phyloP scores from a whole-genome alignment of 805 yeast genomes.

The Cyberlindnera meyerae region DNA sequence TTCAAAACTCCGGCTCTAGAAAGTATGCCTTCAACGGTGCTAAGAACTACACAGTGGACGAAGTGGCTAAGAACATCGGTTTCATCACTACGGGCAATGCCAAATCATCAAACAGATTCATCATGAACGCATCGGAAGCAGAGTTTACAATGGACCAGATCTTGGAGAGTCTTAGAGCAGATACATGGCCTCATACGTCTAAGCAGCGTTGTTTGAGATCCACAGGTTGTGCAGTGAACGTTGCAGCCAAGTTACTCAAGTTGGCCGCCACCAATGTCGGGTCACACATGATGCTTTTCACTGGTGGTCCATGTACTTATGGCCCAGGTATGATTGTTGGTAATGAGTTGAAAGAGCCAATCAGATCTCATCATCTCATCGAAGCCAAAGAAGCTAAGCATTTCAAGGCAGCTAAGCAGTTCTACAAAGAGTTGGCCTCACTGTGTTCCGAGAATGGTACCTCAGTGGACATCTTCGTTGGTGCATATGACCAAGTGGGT shows the following conservation, averaged over 20 bases:
- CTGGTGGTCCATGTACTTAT: constrained; percentile 61
- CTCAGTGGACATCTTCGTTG: constrained; percentile 53
- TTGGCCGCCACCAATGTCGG: constrained; percentile 43
- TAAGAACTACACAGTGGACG: constrained; percentile 44
- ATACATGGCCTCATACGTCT: constrained; percentile 43
- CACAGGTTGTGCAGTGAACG: constrained; percentile 56
- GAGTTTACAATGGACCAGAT: constrained; percentile 48
- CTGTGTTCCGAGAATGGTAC: constrained; percentile 46
- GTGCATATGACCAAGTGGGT: constrained; percentile 83
- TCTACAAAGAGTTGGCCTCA: constrained; percentile 46
- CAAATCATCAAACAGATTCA: constrained; percentile 12
- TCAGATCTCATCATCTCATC: constrained; percentile 64
- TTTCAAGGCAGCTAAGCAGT: constrained; percentile 40
- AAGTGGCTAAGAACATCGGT: constrained; percentile 43
- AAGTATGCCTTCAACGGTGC: constrained; percentile 51
- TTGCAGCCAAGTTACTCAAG: constrained; percentile 37
- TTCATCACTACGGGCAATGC: constrained; percentile 31
- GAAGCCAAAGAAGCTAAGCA: constrained; percentile 39
- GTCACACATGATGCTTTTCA: constrained; percentile 47
- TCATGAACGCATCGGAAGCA: constrained; percentile 19
- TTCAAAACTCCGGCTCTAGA: constrained; percentile 31
- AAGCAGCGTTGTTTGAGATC: constrained; percentile 47
- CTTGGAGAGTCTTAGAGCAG: constrained; percentile 43
- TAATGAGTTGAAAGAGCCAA: constrained; percentile 51
- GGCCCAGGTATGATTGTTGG: constrained; percentile 64